Conservation (phyloP, 495 filamentous ascomycete genomes). For the Extremus antarcticus region DNA sequence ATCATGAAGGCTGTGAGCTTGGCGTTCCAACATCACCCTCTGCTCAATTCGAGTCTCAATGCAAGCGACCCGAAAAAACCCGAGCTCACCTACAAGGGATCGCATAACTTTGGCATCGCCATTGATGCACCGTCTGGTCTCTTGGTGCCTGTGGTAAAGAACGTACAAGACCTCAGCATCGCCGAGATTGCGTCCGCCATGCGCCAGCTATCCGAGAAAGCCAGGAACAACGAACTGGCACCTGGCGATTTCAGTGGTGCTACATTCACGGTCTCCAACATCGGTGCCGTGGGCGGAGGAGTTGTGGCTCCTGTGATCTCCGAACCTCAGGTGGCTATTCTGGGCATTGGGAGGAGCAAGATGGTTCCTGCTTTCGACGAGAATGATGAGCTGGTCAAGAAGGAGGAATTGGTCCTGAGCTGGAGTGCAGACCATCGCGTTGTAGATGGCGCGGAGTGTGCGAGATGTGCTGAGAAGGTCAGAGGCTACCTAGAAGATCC, state of each 20-base stretch:
- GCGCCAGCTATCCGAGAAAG: slow-evolving; percentile 57
- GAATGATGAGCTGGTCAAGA: slow-evolving; percentile 45
- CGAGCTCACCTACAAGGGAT: slow-evolving; percentile 56
- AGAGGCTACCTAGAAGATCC: slow-evolving; percentile 68
- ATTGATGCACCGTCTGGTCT: slow-evolving; percentile 89
- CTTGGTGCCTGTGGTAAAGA: slow-evolving; percentile 87
- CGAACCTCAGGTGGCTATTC: slow-evolving; percentile 76
- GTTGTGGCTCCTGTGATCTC: slow-evolving; percentile 88
- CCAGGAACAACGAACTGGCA: slow-evolving; percentile 60
- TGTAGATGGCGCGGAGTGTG: slow-evolving; percentile 89
- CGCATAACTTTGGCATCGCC: slow-evolving; percentile 92
- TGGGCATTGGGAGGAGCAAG: slow-evolving; percentile 75
- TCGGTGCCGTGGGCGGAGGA: slow-evolving; percentile 91
- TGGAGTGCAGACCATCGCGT: slow-evolving; percentile 97
- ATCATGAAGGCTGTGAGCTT: slow-evolving; percentile 89
- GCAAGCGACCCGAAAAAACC: slow-evolving; percentile 47
- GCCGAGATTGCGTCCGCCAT: slow-evolving; percentile 68
- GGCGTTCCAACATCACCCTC: slow-evolving; percentile 65
- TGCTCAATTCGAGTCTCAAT: slow-evolving; percentile 80
- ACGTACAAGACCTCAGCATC: slow-evolving; percentile 65
- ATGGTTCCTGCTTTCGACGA: slow-evolving; percentile 57
- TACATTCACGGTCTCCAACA: slow-evolving; percentile 92
- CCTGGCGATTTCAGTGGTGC: slow-evolving; percentile 70
- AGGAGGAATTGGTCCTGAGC: slow-evolving; percentile 71
- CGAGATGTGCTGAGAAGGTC: slow-evolving; percentile 73